Base-by-base conservation (phyloP, 148 eudicot species). In the Rhododendron mucronatum region DNA sequence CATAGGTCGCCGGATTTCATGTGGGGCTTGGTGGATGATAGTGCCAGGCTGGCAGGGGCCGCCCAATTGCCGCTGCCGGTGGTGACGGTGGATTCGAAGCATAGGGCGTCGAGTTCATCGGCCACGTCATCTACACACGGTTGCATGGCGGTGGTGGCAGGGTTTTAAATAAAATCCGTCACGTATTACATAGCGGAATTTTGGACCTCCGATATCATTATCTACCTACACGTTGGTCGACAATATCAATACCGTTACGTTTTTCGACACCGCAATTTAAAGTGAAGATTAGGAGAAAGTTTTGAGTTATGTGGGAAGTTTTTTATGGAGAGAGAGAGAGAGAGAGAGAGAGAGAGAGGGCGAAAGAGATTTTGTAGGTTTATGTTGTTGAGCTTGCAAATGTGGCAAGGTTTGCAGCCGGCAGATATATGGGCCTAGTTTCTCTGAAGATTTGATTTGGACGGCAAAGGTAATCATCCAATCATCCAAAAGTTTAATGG, bases 61-160 rank as follows among this genome's bases (percentile, higher is more conserved):
- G 94, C 88, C 92, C 91, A 90, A 23, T 8, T 5, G 82, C 93
- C 92, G 91, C 91, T 92, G 78, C 35, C 16, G 15, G 73, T 12
- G 16, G 35, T 69, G 75, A 26, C 16, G 2, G 35, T 28, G 35
- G 75, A 94, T 93, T 93, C 90, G 93, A 96, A 94, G 84, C 99
- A 95, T 83, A 94, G 87, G 91, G 92, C 89, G 57, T 93, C 86
- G 67, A 96, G 92, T 85, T 93, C 96, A 87, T 94, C 96, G 84
- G 92, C 81, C 0, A 94, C 82, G 76, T 93, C 93, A 87, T 93
- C 95, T 3, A 83, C n/a, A 82, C 87, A 76, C 41, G 90, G 93
- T 87, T 90, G 90, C 93, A 91, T 89, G 51, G 59, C 5, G 48
- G 79, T 23, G 76, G 83, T 13, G 41, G 85, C 6, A 41, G 44